These are phyloP conservation scores for Leccinum imitatum DNA, from an alignment of 768 basidiomycete genomes.

Conservation along the genomic window DNA sequence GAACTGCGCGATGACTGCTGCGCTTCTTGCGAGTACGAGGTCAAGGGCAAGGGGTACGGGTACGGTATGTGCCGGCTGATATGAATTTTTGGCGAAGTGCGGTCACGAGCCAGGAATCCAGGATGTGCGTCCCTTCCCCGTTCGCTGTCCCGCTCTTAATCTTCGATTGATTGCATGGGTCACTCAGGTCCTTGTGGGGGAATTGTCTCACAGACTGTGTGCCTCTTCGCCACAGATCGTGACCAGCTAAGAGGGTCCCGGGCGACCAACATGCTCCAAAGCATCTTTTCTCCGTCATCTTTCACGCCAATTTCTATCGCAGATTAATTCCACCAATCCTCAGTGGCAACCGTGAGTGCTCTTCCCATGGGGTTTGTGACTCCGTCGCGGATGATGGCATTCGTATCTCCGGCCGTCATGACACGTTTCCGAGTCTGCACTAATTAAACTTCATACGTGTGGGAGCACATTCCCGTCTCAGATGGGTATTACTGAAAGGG, in stretches of 20 bases:
- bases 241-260: neutral
- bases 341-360: neutral
- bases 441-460: neutral
- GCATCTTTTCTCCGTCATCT: neutral
- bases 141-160: neutral
- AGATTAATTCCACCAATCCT: neutral
- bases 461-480: no score
- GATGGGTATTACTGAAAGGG: neutral
- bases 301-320: neutral
- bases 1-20: neutral
- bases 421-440: neutral
- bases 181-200: neutral
- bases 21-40: conserved; percentile 6
- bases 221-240: neutral
- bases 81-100: neutral
- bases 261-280: neutral
- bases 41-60: neutral
- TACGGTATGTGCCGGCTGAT: conserved; percentile 3
- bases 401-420: neutral
- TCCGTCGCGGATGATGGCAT: neutral
- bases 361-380: neutral
- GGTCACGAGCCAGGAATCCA: conserved; percentile 19
- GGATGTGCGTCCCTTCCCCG: neutral
- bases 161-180: neutral
- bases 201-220: neutral